Evolutionary conservation across 805 yeast genomes (phyloP), one percentile per base, ranked within the genome.

Genomic region (Hanseniaspora guilliermondii): DNA sequence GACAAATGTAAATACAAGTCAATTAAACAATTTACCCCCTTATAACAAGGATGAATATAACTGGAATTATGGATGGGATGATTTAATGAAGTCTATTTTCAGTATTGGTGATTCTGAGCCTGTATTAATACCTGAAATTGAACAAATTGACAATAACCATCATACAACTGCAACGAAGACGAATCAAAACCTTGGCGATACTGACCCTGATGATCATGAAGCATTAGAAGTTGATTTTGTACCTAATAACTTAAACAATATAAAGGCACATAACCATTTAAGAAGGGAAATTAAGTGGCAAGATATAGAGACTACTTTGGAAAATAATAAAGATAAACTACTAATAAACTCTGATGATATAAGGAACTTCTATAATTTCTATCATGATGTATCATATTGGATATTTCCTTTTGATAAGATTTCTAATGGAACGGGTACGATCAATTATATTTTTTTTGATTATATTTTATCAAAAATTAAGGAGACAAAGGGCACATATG

Each of bases 371-470:
- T 42, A 53, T 25, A 47, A 54, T 4, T 59, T 59, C 38, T 56
- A 58, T 41, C 48, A 58, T 6, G 56, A 59, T 27, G 55, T 53
- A 1, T 53, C 60, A 6, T 59, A 53, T 39, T 59, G 61, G 61
- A 49, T 59, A 9, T 55, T 56, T 54, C 61, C 61, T 2, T 55
- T 53, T 22, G 58, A 58, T 30, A 24, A 41, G 9, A 49, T 55
- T 3, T 54, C 59, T 6, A 39, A 47, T 4, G 53, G 48, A 17
- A 50, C 57, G 17, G 50, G 55, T 30, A 53, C 57, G 22, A 58
- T 58, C 27, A 58, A 59, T n/a, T 38, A 37, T n/a, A 44, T 52
- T 14, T 44, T 52, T 12, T 52, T 52, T 37, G 47, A 52, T 19
- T 52, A 52, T 17, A 44, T 52, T 25, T 14, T 52, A 14, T 22